A percentile compares a stretch with the other conserved stretches of the same genome.
These are phyloP conservation scores for Rhizopogon vinicolor DNA, from an alignment of 768 basidiomycete species.

Conservation along the genomic window DNA sequence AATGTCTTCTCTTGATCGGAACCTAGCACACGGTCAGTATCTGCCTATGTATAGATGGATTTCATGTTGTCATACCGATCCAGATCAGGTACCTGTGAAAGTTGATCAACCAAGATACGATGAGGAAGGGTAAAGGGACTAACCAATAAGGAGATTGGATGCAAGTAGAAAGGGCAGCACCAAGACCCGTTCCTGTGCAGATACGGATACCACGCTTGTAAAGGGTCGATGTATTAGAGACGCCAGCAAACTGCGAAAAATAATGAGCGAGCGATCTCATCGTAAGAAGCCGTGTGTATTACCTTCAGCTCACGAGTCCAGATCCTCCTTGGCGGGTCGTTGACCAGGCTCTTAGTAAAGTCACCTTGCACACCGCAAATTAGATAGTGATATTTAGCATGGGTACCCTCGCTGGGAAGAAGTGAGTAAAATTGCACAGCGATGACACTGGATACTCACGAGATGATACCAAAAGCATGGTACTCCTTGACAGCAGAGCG, in stretches of 20 bases:
- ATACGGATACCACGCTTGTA: constrained; percentile 79
- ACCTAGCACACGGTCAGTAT: constrained; percentile 32
- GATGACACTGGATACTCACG: constrained; percentile 36
- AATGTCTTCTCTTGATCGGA: constrained; percentile 85
- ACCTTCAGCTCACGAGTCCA: constrained; percentile 85
- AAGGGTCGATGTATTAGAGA: constrained; percentile 73
- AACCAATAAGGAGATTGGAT: constrained; percentile 71
- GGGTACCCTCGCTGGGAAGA: constrained; percentile 53
- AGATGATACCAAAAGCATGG: constrained; percentile 77
- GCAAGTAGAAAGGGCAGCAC: constrained; percentile 73
- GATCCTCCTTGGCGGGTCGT: constrained; percentile 60
- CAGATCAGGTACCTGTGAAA: constrained; percentile 67
- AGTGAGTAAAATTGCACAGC: constrained; percentile 4
- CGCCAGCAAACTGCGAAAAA: constrained; percentile 57
- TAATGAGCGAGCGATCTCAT: not conserved
- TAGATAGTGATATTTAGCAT: constrained; percentile 76
- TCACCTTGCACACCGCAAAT: constrained; percentile 81
- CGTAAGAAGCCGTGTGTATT: constrained; percentile 5
- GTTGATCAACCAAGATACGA: constrained; percentile 2
- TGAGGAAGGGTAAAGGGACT: constrained; percentile 12
- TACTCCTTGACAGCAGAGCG: constrained; percentile 75
- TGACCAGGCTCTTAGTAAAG: constrained; percentile 70
- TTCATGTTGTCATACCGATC: constrained; percentile 46
- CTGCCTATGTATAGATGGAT: not conserved
- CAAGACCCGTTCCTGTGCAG: constrained; percentile 80